Base-by-base conservation (phyloP, 2,329 filamentous ascomycete species). In the Ceratocystis eucalypticola region DNA sequence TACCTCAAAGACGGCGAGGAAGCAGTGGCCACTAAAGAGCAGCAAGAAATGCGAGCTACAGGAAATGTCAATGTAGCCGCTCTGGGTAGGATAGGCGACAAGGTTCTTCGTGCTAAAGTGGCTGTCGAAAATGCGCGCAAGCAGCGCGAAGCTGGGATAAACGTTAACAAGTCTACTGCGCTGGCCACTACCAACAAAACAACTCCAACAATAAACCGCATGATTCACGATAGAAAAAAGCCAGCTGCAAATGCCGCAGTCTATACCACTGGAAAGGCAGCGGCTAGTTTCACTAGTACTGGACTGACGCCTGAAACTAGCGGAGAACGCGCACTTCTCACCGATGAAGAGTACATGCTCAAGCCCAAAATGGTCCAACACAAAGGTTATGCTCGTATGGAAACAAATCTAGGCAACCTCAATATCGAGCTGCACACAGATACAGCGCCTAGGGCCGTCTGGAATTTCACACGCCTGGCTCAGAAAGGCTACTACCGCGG, bases 331-430 rank as follows among this genome's bases (percentile, higher is more conserved):
- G 93, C 94, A 3, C 79, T 95, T 61, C 81, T 99, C 61, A 90
- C 88, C 0, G 91, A 96, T 69, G 94, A 99, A 77, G 92, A 97
- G 74, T 99, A 93, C 76, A 95, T 99, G 89, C 82, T 99, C 65
- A 91, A 90, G 75, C 91, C 92, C 5, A 89, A 88, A 71, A 85
- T 91, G 50, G 86, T 99, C 68, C 96, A 96, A 76, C 84, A 84
- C 70, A 95, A 93, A 71, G 94, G 93, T 30, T 97, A 96, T 74
- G 92, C 89, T 5, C 86, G 91, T n/a, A 83, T 99, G 59, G 86
- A 88, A 70, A 99, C 94, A 0, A 94, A 86, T 69, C 78, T 89
- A 2, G 94, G 94, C 45, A 86, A 92, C 69, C 74, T 99, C 22
- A 96, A 90, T 69, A 78, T 99, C 68, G 93, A 97, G 74, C 80